Percentiles rank a stretch among this genome's conserved stretches.
phyloP scores from a whole-genome alignment of 2,329 filamentous ascomycete species.

The Botrytis elliptica region DNA sequence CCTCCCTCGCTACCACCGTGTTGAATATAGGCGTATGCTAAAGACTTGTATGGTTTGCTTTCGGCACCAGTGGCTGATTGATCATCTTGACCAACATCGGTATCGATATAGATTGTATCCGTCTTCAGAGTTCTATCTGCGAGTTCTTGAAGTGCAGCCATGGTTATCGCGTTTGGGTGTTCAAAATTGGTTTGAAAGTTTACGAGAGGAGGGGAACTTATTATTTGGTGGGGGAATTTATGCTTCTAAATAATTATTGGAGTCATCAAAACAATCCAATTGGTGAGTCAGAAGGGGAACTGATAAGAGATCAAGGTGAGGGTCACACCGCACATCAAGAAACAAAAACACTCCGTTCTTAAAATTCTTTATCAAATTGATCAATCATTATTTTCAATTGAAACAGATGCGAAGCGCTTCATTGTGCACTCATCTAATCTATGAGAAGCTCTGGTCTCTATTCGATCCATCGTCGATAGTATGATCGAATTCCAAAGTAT shows the following conservation, averaged over 20 bases:
- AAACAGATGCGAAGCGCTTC: rapidly evolving
- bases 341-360: neutral
- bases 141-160: slow-evolving; percentile 47
- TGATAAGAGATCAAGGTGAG: slow-evolving; percentile 5
- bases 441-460: neutral
- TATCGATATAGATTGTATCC: slow-evolving; percentile 70
- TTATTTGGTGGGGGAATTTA: slow-evolving; percentile 16
- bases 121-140: slow-evolving; percentile 49
- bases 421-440: too few species aligned
- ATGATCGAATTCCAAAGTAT: neutral
- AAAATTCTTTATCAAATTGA: neutral
- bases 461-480: neutral
- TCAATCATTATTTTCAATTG: neutral
- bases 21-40: slow-evolving; percentile 74
- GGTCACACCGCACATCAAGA: neutral
- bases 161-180: slow-evolving; percentile 24
- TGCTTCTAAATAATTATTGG: neutral
- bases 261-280: slow-evolving; percentile 11
- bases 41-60: slow-evolving; percentile 75
- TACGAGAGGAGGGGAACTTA: neutral
- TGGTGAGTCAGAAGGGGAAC: slow-evolving; percentile 10
- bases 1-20: slow-evolving; percentile 52
- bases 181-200: slow-evolving; percentile 10
- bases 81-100: slow-evolving; percentile 73
- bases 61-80: slow-evolving; percentile 65